phyloP scores from a whole-genome alignment of 768 basidiomycete genomes.

The Hericium rajendrae region DNA sequence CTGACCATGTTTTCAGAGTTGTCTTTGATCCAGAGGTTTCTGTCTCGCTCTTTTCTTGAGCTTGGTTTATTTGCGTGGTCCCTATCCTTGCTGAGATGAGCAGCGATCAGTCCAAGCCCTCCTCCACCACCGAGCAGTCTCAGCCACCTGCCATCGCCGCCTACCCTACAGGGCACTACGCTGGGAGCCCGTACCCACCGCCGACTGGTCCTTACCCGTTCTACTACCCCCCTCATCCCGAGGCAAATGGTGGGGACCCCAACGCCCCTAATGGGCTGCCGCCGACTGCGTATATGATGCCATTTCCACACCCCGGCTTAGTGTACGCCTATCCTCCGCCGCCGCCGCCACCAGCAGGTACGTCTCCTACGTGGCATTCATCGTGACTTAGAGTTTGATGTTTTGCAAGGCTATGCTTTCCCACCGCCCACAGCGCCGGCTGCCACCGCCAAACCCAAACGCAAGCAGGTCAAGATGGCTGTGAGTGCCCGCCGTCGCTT shows the following conservation, averaged over 20 bases:
- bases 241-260: constrained; percentile 8
- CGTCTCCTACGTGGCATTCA: neutral
- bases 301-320: constrained; percentile 11
- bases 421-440: constrained; percentile 19
- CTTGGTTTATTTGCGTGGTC: neutral
- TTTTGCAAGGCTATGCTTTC: constrained; percentile 12
- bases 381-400: neutral
- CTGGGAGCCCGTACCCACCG: constrained; percentile 8
- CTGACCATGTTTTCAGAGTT: neutral
- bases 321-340: constrained; percentile 18
- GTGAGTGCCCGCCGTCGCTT: constrained; percentile 24
- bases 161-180: constrained; percentile 10
- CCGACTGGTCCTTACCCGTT: constrained; percentile 12
- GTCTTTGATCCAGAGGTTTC: neutral
- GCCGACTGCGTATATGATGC: constrained; percentile 10
- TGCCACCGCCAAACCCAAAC: constrained; percentile 28
- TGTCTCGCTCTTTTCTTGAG: neutral
- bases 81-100: constrained; percentile 7
- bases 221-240: constrained; percentile 13
- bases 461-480: constrained; percentile 52
- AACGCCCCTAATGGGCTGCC: constrained; percentile 7
- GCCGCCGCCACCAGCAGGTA: constrained; percentile 12
- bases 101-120: constrained; percentile 10
- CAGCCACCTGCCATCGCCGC: constrained; percentile 9
- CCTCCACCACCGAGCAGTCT: constrained; percentile 2